Evolutionary conservation across 2,329 filamentous ascomycete genomes (phyloP), one percentile per base, ranked within the genome.

Genomic region (Shiraia bambusicola): DNA sequence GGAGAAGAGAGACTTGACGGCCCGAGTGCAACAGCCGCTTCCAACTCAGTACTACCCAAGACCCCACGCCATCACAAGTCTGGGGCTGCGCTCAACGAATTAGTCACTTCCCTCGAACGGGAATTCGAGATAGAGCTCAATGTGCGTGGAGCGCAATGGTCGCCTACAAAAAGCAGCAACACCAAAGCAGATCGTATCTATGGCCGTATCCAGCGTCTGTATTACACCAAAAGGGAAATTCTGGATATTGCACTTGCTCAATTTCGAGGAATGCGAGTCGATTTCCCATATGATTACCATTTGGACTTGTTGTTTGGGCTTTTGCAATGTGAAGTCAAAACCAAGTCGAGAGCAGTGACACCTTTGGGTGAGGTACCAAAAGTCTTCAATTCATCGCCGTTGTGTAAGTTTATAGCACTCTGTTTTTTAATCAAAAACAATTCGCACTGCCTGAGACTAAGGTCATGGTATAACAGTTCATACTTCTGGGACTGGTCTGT

Each of bases 81-180:
- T 28, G 53, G 50, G 33, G 46, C 44, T 15, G 45, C 25, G 3
- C 44, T 68, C 4, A 26, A 58, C 28, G 9, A 41, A 2, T 36
- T 56, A 12, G 50, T 67, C 22, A 31, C 29, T 14, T 39, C 34
- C 2, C 27, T 69, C 3, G 55, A 66, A 28, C 12, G 30, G 2
- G 15, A 49, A n/a, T 63, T 54, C 47, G 44, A 47, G 2, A 11
- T 67, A 0, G 59, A 54, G 1, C 34, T 67, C 1, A 32, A 28
- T 2, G 6, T 51, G 6, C 47, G 50, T 12, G 42, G 40, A 3
- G 24, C 32, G 4, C 40, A n/a, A 3, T 58, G 54, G 50, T 65
- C 64, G 2, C 65, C 63, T 2, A 40, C 28, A 8, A 52, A 34
- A 24, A 39, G 29, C 9, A 34, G 31, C 10, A 41, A 45, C 15